phyloP scores from a whole-genome alignment of 2,329 filamentous ascomycete species.

The Neofusicoccum kwambonambiense region DNA sequence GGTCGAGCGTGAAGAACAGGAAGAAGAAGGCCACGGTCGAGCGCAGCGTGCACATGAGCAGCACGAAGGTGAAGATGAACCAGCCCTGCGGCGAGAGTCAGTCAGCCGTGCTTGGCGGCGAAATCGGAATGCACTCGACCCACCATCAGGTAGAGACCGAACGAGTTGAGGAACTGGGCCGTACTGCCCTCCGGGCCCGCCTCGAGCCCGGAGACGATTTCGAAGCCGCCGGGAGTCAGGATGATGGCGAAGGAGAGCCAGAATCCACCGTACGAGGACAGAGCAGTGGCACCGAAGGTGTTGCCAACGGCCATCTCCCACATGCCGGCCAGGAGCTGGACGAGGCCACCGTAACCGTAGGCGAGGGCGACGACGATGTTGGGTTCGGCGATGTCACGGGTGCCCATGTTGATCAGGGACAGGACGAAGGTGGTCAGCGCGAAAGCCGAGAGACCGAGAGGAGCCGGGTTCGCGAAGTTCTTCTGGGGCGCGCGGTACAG shows the following conservation, averaged over 20 bases:
- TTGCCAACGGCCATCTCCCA: constrained; percentile 53
- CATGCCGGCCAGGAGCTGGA: constrained; percentile 45
- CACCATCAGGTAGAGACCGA: constrained; percentile 59
- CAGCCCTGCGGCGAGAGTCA: constrained; percentile 45
- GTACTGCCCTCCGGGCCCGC: constrained; percentile 33
- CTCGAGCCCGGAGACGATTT: constrained; percentile 45
- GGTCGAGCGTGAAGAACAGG: constrained; percentile 58
- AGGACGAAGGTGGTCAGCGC: constrained; percentile 61
- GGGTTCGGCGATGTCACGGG: constrained; percentile 34
- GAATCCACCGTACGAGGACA: constrained; percentile 57
- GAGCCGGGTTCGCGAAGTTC: constrained; percentile 55
- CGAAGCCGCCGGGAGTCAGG: constrained; percentile 47
- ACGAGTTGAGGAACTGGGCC: constrained; percentile 50
- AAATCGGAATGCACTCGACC: neutral
- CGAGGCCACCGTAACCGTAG: constrained; percentile 43
- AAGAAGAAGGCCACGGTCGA: constrained; percentile 60
- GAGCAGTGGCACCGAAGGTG: constrained; percentile 57
- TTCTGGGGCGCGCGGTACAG: constrained; percentile 45
- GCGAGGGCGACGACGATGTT: constrained; percentile 43
- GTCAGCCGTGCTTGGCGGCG: neutral
- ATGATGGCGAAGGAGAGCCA: constrained; percentile 58
- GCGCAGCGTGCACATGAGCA: constrained; percentile 56
- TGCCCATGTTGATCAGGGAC: constrained; percentile 41
- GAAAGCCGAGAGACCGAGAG: constrained; percentile 58
- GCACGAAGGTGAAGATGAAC: constrained; percentile 59